phyloP scores from a whole-genome alignment of 495 filamentous ascomycete genomes.

The Hypoxylon crocopeplum region DNA sequence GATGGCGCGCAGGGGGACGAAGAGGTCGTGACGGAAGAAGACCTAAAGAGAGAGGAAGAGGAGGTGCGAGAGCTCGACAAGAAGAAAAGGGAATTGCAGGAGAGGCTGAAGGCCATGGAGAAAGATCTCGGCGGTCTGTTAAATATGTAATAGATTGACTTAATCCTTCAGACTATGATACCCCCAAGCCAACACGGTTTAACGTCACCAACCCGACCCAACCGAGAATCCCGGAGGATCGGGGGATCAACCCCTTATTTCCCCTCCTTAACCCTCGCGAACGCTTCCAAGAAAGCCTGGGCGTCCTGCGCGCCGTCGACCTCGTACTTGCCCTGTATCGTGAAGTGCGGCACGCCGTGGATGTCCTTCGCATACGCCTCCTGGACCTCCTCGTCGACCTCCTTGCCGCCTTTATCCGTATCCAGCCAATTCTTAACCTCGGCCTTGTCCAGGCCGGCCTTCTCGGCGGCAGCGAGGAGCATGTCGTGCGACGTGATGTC shows the following conservation, averaged over 20 bases:
- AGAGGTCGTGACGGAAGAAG: slow-evolving; percentile 72
- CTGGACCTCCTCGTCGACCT: slow-evolving; percentile 73
- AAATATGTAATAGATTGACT: slow-evolving; percentile 39
- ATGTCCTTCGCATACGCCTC: slow-evolving; percentile 58
- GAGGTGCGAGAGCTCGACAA: slow-evolving; percentile 78
- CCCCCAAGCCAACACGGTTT: slow-evolving; percentile 20
- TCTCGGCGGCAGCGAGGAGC: slow-evolving; percentile 65
- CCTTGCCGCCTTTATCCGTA: slow-evolving; percentile 65
- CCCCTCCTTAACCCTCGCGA: slow-evolving; percentile 54
- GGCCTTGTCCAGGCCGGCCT: slow-evolving; percentile 64
- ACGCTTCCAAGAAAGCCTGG: slow-evolving; percentile 58
- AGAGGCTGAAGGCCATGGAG: slow-evolving; percentile 79
- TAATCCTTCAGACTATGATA: slow-evolving; percentile 21
- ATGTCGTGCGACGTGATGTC: slow-evolving; percentile 73
- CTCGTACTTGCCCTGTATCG: slow-evolving; percentile 65
- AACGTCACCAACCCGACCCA: slow-evolving; percentile 13
- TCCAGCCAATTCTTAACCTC: slow-evolving; percentile 69
- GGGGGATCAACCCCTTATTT: slow-evolving; percentile 8
- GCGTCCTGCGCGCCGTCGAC: slow-evolving; percentile 70
- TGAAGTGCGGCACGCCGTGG: slow-evolving; percentile 75
- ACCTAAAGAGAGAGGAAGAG: slow-evolving; percentile 76
- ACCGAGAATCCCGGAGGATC: neutral
- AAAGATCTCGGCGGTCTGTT: slow-evolving; percentile 74
- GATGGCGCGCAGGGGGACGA: slow-evolving; percentile 48
- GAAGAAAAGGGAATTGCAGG: slow-evolving; percentile 79